Conservation (phyloP, 2,329 filamentous ascomycete genomes). For the Pyrenophora seminiperda region DNA sequence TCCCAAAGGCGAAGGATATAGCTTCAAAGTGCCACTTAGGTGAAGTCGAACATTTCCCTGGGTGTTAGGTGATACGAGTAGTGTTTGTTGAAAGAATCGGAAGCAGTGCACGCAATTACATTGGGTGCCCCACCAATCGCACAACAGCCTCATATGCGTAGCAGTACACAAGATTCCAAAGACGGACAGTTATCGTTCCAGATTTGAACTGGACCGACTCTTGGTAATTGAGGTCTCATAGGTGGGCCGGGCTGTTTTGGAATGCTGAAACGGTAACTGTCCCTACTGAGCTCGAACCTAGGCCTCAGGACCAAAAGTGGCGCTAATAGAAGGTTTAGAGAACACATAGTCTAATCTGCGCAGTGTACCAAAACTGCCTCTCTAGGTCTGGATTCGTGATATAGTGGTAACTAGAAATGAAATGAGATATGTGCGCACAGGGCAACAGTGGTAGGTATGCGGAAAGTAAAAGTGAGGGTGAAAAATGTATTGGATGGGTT, state of each 20-base stretch:
- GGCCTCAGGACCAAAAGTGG: not conserved
- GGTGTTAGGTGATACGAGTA: too few species aligned
- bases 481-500: too few species aligned
- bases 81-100: too few species aligned
- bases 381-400: too few species aligned
- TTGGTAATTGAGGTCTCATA: constrained; percentile 7
- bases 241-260: constrained; percentile 7
- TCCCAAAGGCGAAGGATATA: not conserved
- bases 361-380: not conserved
- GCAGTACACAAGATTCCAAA: too few species aligned
- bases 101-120: too few species aligned
- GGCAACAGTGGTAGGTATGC: too few species aligned
- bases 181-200: constrained; percentile 2
- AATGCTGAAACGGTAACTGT: constrained; percentile 16
- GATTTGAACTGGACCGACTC: constrained; percentile 6
- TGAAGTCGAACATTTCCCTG: too few species aligned
- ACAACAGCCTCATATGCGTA: too few species aligned
- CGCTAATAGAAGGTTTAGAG: not conserved
- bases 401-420: too few species aligned
- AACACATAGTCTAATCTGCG: not conserved
- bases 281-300: not conserved
- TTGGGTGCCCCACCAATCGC: too few species aligned
- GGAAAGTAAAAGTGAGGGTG: too few species aligned
- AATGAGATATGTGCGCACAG: not conserved
- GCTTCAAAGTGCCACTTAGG: not conserved